Conservation (phyloP, 805 yeast genomes). For the Isabelozyma heimii region DNA sequence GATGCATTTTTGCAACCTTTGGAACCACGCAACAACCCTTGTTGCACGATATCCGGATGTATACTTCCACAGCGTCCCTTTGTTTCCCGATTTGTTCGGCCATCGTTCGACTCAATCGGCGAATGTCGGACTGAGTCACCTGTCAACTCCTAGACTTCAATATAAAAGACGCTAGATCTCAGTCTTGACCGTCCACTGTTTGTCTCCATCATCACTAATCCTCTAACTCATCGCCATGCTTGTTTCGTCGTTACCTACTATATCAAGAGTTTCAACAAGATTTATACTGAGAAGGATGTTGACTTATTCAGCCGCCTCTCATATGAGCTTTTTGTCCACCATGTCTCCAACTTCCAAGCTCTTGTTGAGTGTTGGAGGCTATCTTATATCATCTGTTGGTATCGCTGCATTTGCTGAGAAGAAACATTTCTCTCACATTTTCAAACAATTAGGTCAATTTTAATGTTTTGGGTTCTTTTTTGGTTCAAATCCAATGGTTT, state of each 20-base stretch:
- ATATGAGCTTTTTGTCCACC: background rate
- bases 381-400: slow-evolving; percentile 22
- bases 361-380: slow-evolving; percentile 18
- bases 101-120: background rate
- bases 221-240: background rate
- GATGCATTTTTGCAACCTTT: background rate
- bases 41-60: background rate
- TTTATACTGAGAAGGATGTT: background rate
- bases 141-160: background rate
- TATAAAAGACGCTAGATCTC: background rate
- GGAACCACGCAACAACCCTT: background rate
- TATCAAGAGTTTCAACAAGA: background rate
- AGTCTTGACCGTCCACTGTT: background rate
- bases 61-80: background rate
- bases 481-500: background rate
- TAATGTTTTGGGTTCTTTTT: background rate
- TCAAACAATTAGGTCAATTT: slow-evolving; percentile 25
- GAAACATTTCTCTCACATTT: slow-evolving; percentile 23
- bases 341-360: slow-evolving; percentile 8
- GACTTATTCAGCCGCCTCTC: background rate
- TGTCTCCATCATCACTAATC: background rate
- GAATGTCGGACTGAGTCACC: background rate
- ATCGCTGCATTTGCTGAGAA: slow-evolving; percentile 30
- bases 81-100: background rate
- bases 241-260: background rate